Percentiles rank a stretch among this genome's conserved stretches.
These are phyloP conservation scores for Aleurites moluccanus DNA, from an alignment of 441 rosid species.

Conservation along the genomic window DNA sequence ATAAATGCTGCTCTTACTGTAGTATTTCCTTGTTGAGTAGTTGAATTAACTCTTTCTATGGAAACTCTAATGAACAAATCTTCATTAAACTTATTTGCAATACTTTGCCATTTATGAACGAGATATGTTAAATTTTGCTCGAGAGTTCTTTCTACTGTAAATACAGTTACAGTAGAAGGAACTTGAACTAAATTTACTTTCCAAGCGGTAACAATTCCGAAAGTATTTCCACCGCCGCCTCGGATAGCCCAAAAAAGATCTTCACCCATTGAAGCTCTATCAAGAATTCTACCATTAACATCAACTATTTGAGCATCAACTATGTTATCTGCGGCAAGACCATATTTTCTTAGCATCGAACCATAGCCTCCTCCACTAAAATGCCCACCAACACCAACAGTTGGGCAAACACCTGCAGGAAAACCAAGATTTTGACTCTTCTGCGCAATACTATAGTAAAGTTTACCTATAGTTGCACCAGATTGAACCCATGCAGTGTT, in stretches of 20 bases:
- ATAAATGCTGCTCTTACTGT: slow-evolving; percentile 32
- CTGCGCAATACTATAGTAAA: slow-evolving; percentile 48
- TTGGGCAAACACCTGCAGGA: slow-evolving; percentile 61
- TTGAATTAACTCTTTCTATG: no score
- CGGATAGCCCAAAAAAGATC: slow-evolving; percentile 63
- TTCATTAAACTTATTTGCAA: slow-evolving; percentile 22
- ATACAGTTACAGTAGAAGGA: slow-evolving; percentile 26
- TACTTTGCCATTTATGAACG: slow-evolving; percentile 27
- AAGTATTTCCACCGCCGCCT: slow-evolving; percentile 77
- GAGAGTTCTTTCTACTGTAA: slow-evolving; percentile 21
- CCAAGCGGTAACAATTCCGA: slow-evolving; percentile 44
- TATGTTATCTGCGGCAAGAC: slow-evolving; percentile 62
- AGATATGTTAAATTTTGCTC: slow-evolving; percentile 26
- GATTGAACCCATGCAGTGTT: slow-evolving; percentile 65
- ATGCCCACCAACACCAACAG: slow-evolving; percentile 64
- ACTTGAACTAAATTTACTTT: slow-evolving; percentile 25
- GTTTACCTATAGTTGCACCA: slow-evolving; percentile 62
- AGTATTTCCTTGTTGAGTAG: slow-evolving; percentile 26
- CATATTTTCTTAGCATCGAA: slow-evolving; percentile 52
- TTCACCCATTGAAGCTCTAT: slow-evolving; percentile 57
- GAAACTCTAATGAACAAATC: slow-evolving; percentile 28
- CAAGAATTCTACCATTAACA: slow-evolving; percentile 37
- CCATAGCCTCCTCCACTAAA: slow-evolving; percentile 68
- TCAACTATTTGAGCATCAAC: slow-evolving; percentile 50
- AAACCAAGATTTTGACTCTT: slow-evolving; percentile 46